Percentiles rank a stretch among this genome's conserved stretches.
Evolutionary conservation across 1,284 basidiomycete species (phyloP).

Genomic region (Rhodofomes roseus): DNA sequence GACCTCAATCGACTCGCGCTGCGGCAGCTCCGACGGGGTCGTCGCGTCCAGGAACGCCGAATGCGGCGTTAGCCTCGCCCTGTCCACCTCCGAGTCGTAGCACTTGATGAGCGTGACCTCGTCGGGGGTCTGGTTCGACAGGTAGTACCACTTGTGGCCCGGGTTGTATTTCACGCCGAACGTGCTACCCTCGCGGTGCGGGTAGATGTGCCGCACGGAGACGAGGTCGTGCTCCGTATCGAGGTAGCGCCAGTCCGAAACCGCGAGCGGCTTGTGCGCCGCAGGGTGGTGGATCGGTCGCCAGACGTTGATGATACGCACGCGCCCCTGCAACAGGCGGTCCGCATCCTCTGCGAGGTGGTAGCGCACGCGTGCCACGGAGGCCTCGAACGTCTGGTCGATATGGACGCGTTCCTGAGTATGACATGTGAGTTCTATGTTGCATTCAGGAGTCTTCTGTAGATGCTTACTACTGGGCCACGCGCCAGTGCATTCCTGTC

Average conservation of each 20-base stretch:
- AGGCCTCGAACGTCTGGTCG: constrained; percentile 50
- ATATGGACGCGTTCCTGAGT: constrained; percentile 40
- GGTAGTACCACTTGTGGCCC: constrained; percentile 41
- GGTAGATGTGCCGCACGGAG: constrained; percentile 27
- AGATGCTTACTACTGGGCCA: constrained; percentile 33
- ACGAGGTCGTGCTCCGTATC: constrained; percentile 31
- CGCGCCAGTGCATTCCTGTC: constrained; percentile 13
- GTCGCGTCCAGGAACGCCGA: constrained; percentile 39
- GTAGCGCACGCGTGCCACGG: constrained; percentile 46
- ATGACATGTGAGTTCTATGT: constrained; percentile 7
- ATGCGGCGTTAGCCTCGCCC: constrained; percentile 42
- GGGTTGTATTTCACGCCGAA: constrained; percentile 34
- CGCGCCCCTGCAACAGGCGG: constrained; percentile 43
- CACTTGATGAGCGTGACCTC: constrained; percentile 48
- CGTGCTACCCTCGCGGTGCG: constrained; percentile 29
- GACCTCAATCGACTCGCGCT: constrained; percentile 40
- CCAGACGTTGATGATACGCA: constrained; percentile 53
- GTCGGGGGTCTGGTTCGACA: constrained; percentile 40
- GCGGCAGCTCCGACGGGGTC: constrained; percentile 35
- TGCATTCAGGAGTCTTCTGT: not conserved
- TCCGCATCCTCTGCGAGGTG: constrained; percentile 46
- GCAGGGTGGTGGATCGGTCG: constrained; percentile 41
- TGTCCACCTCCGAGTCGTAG: constrained; percentile 36
- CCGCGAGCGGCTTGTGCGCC: constrained; percentile 41
- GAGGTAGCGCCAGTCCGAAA: constrained; percentile 41